These are phyloP conservation scores for Pestalotiopsis fici DNA, from an alignment of 2,329 filamentous ascomycete genomes.

Conservation along the genomic window DNA sequence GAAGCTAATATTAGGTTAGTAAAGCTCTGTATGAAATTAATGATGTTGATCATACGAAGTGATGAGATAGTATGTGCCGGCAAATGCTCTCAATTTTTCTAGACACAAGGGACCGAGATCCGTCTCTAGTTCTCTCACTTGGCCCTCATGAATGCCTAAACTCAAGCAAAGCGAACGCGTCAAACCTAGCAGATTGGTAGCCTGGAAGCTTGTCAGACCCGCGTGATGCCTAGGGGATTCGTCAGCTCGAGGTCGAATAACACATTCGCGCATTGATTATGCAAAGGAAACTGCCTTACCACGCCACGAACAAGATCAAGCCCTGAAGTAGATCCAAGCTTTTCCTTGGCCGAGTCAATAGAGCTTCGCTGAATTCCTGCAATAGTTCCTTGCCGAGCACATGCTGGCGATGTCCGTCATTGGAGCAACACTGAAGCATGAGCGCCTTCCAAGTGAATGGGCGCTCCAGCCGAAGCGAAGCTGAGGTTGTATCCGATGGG, in stretches of 20 bases:
- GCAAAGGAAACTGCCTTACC: slow-evolving; percentile 33
- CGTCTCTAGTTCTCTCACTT: slow-evolving; percentile 16
- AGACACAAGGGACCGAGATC: slow-evolving; percentile 29
- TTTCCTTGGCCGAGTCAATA: slow-evolving; percentile 40
- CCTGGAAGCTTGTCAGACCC: slow-evolving; percentile 48
- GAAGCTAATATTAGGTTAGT: slow-evolving; percentile 16
- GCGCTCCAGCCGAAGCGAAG: slow-evolving; percentile 36
- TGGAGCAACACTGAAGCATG: slow-evolving; percentile 45
- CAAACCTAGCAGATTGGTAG: slow-evolving; percentile 50
- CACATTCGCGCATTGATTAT: too few species aligned
- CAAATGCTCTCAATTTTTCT: slow-evolving; percentile 48
- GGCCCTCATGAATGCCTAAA: slow-evolving; percentile 36
- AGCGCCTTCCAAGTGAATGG: slow-evolving; percentile 52
- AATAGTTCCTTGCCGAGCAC: slow-evolving; percentile 45
- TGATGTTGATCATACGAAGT: slow-evolving; percentile 38
- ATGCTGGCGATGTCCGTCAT: slow-evolving; percentile 44
- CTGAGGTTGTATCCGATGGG: slow-evolving; percentile 34
- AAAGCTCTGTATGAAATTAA: neutral
- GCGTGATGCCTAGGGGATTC: slow-evolving; percentile 41
- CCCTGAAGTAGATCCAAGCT: slow-evolving; percentile 49
- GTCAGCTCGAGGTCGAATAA: neutral
- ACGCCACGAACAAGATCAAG: slow-evolving; percentile 45
- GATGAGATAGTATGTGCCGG: slow-evolving; percentile 51
- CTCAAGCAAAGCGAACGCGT: slow-evolving; percentile 46
- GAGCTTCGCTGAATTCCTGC: slow-evolving; percentile 40